Evolutionary conservation across 345 rosid genomes (phyloP), one percentile per base, ranked within the genome.

Genomic region (Salix arbutifolia): DNA sequence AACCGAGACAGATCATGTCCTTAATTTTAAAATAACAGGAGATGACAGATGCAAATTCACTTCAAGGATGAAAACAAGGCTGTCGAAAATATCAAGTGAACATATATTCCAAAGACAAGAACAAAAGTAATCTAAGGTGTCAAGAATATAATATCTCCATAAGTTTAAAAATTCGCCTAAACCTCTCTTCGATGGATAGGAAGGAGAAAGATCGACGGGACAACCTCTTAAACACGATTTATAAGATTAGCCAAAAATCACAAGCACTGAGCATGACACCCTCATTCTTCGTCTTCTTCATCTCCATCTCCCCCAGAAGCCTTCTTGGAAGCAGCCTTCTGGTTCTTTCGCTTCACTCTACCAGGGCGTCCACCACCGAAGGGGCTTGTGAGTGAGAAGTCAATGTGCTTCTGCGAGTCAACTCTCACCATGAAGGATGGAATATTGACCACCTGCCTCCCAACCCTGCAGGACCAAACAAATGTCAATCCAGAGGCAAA

Each of bases 381-480:
- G 42, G 94, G 94, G 70, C 92, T 90, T 30, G 88, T 90, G 21
- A 90, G 72, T 10, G 92, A 87, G 88, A 90, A 90, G 76, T 90
- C 94, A 2, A 90, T 87, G 85, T 90, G 94, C 74, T 88, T 90
- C 76, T 88, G 92, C 0, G 94, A 88, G 48, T 90, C 94, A 37
- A 90, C 81, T 79, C 91, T 88, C 75, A 88, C 94, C 94, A 90
- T 83, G 84, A 90, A 88, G 0, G 92, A 90, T 13, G 92, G 92
- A 58, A 90, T 86, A 83, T 90, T 90, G 60, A 90, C 94, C 76
- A 90, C 85, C 73, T 88, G 92, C 84, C 89, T 88, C 38, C 92
- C 94, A 81, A 90, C 94, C 94, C 92, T 90, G 75, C 23, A 60
- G 8, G 13, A 1, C 61, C 33, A 42, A 30, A 37, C 8, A 28